phyloP scores from a whole-genome alignment of 306 rosid species.

The Trifolium dubium region DNA sequence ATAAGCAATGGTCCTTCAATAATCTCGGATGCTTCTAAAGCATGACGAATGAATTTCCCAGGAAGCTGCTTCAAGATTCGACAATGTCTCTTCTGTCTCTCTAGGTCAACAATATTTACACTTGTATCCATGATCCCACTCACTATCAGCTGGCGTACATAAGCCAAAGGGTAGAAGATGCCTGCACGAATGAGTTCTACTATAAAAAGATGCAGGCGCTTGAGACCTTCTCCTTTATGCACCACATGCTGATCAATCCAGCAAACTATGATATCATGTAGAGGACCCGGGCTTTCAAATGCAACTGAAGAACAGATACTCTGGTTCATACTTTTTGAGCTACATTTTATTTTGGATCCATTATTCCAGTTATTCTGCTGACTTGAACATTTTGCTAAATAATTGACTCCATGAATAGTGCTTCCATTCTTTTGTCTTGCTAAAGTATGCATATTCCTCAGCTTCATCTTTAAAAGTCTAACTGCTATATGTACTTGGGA shows the following conservation, averaged over 20 bases:
- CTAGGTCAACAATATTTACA: constrained; percentile 61
- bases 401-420: constrained; percentile 39
- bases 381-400: constrained; percentile 50
- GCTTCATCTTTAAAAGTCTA: constrained; percentile 68
- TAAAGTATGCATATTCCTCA: constrained; percentile 59
- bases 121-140: constrained; percentile 85
- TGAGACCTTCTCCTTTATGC: constrained; percentile 74
- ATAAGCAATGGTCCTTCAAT: constrained; percentile 62
- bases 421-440: constrained; percentile 52
- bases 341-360: constrained; percentile 46
- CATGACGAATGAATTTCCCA: constrained; percentile 59
- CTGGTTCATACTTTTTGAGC: constrained; percentile 48
- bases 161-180: constrained; percentile 80
- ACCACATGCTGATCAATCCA: constrained; percentile 97
- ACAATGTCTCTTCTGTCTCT: constrained; percentile 71
- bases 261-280: constrained; percentile 88
- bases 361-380: constrained; percentile 52
- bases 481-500: constrained; percentile 79
- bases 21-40: constrained; percentile 71
- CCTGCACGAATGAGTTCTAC: constrained; percentile 79
- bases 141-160: constrained; percentile 89
- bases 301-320: constrained; percentile 47
- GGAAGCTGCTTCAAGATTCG: constrained; percentile 77
- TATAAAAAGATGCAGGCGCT: constrained; percentile 69
- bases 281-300: constrained; percentile 90